phyloP scores from a whole-genome alignment of 192 early-diverging fungal genomes.

The Mortierella hygrophila region DNA sequence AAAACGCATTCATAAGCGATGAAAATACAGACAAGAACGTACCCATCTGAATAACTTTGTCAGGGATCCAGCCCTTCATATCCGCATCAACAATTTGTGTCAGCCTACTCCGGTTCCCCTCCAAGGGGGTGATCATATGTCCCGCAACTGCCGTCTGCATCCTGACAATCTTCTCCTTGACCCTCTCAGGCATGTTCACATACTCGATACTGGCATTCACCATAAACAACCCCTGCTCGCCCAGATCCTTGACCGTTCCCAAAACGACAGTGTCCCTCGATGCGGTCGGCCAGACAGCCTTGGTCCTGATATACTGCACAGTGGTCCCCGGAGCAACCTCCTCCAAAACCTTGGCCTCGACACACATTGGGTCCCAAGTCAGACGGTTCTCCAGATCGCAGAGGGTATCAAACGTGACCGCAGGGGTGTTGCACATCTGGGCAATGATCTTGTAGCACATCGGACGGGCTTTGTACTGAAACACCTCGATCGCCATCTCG shows the following conservation, averaged over 20 bases:
- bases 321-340: constrained; percentile 34
- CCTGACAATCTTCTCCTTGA: constrained; percentile 45
- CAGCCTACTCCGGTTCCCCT: constrained; percentile 21
- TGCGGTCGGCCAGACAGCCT: constrained; percentile 52
- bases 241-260: constrained; percentile 42
- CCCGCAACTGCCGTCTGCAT: constrained; percentile 49
- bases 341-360: constrained; percentile 39
- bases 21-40: background rate
- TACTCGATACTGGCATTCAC: constrained; percentile 46
- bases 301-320: constrained; percentile 52
- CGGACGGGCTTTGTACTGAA: constrained; percentile 42
- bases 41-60: constrained; percentile 56
- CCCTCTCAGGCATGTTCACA: constrained; percentile 39
- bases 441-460: constrained; percentile 55
- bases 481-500: constrained; percentile 31
- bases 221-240: constrained; percentile 29
- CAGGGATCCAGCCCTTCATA: constrained; percentile 56
- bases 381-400: constrained; percentile 32
- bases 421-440: constrained; percentile 38
- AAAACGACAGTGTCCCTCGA: constrained; percentile 48
- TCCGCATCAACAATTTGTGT: constrained; percentile 50
- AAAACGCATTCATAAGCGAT: too few relatives aligned
- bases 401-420: constrained; percentile 48
- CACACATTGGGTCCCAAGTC: constrained; percentile 52
- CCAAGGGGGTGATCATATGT: constrained; percentile 35